phyloP scores from a whole-genome alignment of 331 rosid species.

The Stylosanthes scabra region DNA sequence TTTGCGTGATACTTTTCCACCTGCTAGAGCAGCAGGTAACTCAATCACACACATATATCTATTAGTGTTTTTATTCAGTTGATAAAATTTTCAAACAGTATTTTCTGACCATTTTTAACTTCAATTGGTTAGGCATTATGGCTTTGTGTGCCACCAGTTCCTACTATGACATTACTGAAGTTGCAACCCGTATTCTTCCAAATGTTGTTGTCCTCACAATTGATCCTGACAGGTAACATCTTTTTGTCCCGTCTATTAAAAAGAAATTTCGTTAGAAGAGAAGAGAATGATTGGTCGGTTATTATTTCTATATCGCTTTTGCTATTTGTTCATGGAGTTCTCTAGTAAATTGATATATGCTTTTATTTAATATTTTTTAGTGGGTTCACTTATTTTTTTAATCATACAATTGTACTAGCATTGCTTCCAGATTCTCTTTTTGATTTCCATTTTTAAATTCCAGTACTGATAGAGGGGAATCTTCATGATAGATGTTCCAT shows the following conservation, averaged over 20 bases:
- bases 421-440: slow-evolving; percentile 10
- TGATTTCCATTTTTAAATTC: slow-evolving; percentile 4
- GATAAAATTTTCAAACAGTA: slow-evolving; percentile 29
- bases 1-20: slow-evolving; percentile 89
- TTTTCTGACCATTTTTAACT: slow-evolving; percentile 28
- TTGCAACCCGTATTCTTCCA: slow-evolving; percentile 93
- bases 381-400: background rate
- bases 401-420: background rate
- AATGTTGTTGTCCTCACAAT: slow-evolving; percentile 81
- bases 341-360: slow-evolving; percentile 29
- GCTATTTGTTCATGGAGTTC: slow-evolving; percentile 26
- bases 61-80: slow-evolving; percentile 30
- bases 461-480: slow-evolving; percentile 9
- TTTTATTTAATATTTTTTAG: slow-evolving; percentile 14
- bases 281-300: background rate
- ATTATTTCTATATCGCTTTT: slow-evolving; percentile 13
- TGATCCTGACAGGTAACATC: slow-evolving; percentile 77
- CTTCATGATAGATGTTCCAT: slow-evolving; percentile 20
- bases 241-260: background rate
- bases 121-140: slow-evolving; percentile 71
- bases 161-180: slow-evolving; percentile 79
- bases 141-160: slow-evolving; percentile 94
- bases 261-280: no score
- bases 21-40: slow-evolving; percentile 94
- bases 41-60: slow-evolving; percentile 21